phyloP scores from a whole-genome alignment of 345 rosid genomes.

The Bretschneidera sinensis region DNA sequence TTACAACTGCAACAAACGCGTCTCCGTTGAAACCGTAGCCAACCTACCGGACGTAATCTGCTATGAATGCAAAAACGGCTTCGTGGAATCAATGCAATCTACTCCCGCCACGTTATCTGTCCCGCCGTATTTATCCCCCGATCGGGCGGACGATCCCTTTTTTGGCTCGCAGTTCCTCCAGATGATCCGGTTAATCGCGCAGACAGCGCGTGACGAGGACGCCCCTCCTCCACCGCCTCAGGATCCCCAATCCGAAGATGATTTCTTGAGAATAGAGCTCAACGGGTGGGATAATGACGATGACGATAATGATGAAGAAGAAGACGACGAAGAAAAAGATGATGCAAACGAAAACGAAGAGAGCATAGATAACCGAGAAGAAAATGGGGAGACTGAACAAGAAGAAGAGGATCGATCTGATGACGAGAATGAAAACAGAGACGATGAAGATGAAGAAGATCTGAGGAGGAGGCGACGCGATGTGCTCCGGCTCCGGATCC shows the following conservation, averaged over 20 bases:
- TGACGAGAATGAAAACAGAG: slow-evolving; percentile 26
- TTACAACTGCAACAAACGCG: slow-evolving; percentile 67
- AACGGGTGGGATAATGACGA: slow-evolving; percentile 56
- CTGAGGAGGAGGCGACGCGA: slow-evolving; percentile 42
- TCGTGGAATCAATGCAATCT: slow-evolving; percentile 49
- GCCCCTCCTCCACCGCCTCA: slow-evolving; percentile 40
- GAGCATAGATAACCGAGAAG: slow-evolving; percentile 11
- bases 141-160: slow-evolving; percentile 42
- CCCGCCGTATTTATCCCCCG: slow-evolving; percentile 38
- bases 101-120: slow-evolving; percentile 27
- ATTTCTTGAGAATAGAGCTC: slow-evolving; percentile 47
- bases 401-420: slow-evolving; percentile 26
- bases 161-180: slow-evolving; percentile 61
- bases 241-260: slow-evolving; percentile 42
- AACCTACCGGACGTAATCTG: slow-evolving; percentile 44
- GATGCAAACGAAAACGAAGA: slow-evolving; percentile 18
- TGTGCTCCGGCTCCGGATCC: slow-evolving; percentile 38
- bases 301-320: too few relatives aligned
- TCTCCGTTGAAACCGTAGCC: slow-evolving; percentile 44
- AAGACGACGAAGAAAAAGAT: slow-evolving; percentile 6
- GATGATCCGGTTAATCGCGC: slow-evolving; percentile 54
- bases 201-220: slow-evolving; percentile 47
- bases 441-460: slow-evolving; percentile 36
- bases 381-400: slow-evolving; percentile 12
- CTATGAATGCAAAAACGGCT: slow-evolving; percentile 69